Conservation (phyloP, 169 alveolate genomes). For the Cryptosporidium muris region DNA sequence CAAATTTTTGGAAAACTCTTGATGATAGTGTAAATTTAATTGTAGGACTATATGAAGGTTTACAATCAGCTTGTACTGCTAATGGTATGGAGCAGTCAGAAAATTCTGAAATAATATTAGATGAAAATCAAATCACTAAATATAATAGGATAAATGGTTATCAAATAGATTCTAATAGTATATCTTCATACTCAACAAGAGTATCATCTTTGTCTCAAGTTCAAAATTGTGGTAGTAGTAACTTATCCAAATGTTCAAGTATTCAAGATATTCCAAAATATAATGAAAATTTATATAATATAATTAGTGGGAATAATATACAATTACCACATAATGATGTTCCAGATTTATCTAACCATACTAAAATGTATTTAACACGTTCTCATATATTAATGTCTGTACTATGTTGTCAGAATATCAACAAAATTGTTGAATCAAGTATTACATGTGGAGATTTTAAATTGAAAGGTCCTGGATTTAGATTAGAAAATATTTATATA, state of each 20-base stretch:
- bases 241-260: conserved; percentile 49
- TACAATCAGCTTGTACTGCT: conserved; percentile 65
- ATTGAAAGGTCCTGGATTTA: conserved; percentile 67
- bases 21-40: conserved; percentile 44
- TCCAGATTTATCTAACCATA: conserved; percentile 65
- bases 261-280: conserved; percentile 23
- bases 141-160: conserved; percentile 1
- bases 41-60: conserved; percentile 65
- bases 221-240: conserved; percentile 19
- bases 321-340: conserved; percentile 67
- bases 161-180: conserved; percentile 17
- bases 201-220: conserved; percentile 38
- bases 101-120: conserved; percentile 9
- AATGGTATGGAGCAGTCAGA: conserved; percentile 33
- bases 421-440: conserved; percentile 49
- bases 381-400: conserved; percentile 42
- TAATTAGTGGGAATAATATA: conserved; percentile 13
- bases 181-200: conserved; percentile 42
- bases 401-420: conserved; percentile 37
- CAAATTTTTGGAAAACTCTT: conserved; percentile 42
- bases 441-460: conserved; percentile 60
- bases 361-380: conserved; percentile 69
- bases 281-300: conserved; percentile 6
- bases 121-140: conserved; percentile 1
- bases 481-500: conserved; percentile 55